These are phyloP conservation scores for Hyaloperonospora arabidopsidis DNA, from an alignment of 352 stramenopile species.

Conservation along the genomic window DNA sequence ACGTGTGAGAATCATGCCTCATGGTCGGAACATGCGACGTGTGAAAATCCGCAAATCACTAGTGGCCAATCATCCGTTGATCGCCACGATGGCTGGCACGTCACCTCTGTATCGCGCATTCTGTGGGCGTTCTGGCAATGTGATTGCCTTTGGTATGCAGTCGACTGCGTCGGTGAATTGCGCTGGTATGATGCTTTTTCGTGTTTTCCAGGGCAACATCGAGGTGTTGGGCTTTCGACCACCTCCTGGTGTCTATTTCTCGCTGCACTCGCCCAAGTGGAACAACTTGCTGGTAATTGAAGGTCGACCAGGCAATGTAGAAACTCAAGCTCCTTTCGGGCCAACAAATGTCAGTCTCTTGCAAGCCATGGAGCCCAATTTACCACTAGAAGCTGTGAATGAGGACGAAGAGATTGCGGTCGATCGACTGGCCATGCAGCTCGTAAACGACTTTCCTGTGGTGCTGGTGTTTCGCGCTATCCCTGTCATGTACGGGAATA, in stretches of 20 bases:
- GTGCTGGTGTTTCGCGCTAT: conserved; percentile 68
- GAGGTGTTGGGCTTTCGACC: conserved; percentile 64
- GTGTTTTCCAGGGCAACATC: conserved; percentile 72
- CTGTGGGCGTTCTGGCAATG: conserved; percentile 48
- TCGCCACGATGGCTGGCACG: conserved; percentile 6
- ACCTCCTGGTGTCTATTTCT: conserved; percentile 66
- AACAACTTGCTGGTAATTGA: conserved; percentile 61
- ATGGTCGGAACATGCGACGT: conserved; percentile 19
- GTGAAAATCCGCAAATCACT: conserved; percentile 18
- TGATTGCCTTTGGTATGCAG: conserved; percentile 62
- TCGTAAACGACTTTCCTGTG: conserved; percentile 53
- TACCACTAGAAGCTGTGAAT: conserved; percentile 24
- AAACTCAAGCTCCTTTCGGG: conserved; percentile 49
- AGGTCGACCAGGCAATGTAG: conserved; percentile 21
- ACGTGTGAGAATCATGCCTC: conserved; percentile 8
- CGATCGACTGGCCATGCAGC: conserved; percentile 53
- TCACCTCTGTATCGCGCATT: conserved; percentile 32
- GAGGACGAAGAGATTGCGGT: conserved; percentile 68
- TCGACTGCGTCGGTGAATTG: conserved; percentile 42
- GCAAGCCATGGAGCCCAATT: conserved; percentile 34
- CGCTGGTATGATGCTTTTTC: conserved; percentile 67
- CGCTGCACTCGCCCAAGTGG: conserved; percentile 79
- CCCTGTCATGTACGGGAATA: conserved; percentile 57
- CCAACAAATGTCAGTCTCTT: conserved; percentile 39
- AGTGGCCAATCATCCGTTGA: conserved; percentile 16